phyloP scores from a whole-genome alignment of 805 yeast species.

The Pichia insulana region DNA sequence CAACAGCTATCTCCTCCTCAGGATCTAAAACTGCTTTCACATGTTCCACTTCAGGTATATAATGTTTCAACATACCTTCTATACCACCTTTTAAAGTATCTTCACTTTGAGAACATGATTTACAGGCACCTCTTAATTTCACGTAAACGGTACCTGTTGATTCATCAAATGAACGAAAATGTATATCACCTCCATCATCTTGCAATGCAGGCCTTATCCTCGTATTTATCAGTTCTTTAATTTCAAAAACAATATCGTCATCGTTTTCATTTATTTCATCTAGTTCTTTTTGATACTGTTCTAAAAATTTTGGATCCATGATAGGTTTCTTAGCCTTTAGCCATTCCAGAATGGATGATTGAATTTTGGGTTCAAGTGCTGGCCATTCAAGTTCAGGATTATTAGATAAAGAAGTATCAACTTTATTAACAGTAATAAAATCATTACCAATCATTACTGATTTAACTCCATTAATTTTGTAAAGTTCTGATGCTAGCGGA shows the following conservation, averaged over 20 bases:
- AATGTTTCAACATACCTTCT: constrained; percentile 62
- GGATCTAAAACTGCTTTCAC: constrained; percentile 37
- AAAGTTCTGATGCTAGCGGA: constrained; percentile 53
- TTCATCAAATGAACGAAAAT: constrained; percentile 51
- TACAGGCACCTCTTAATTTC: constrained; percentile 60
- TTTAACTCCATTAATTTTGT: constrained; percentile 55
- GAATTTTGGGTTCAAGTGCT: constrained; percentile 20
- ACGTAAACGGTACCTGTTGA: constrained; percentile 49
- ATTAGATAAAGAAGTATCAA: constrained; percentile 24
- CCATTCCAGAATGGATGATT: constrained; percentile 18
- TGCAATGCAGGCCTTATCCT: constrained; percentile 67
- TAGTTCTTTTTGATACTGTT: constrained; percentile 16
- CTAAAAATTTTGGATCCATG: constrained; percentile 16
- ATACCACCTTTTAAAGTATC: constrained; percentile 62
- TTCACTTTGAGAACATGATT: constrained; percentile 61
- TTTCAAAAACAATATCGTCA: constrained; percentile 58
- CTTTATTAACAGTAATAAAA: constrained; percentile 63
- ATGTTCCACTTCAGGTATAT: constrained; percentile 56
- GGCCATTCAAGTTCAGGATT: constrained; percentile 29
- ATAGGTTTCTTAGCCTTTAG: constrained; percentile 23
- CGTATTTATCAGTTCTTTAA: constrained; percentile 60
- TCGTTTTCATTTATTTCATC: constrained; percentile 44
- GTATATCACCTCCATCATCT: constrained; percentile 71
- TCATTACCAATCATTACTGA: constrained; percentile 69
- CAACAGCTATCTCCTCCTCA: constrained; percentile 51